Conservation (phyloP, 768 basidiomycete species). For the Suillus weaverae region DNA sequence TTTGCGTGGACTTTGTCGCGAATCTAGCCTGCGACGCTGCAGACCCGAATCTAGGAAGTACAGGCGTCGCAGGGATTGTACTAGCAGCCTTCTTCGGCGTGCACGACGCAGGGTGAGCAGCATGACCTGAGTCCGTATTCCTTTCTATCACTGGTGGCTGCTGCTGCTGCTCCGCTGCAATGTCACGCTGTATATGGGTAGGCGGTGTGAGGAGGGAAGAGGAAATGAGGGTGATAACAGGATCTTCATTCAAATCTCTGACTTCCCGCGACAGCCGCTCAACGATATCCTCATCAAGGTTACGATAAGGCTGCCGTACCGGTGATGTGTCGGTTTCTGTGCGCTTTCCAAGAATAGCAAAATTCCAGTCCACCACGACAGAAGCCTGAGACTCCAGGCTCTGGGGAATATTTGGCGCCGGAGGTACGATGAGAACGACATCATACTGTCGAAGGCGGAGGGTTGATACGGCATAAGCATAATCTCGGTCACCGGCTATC, state of each 20-base stretch:
- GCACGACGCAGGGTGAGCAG: neutral
- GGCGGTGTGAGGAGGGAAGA: constrained; percentile 9
- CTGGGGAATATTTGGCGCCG: constrained; percentile 35
- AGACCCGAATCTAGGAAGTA: constrained; percentile 20
- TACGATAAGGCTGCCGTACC: constrained; percentile 27
- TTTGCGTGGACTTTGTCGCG: constrained; percentile 11
- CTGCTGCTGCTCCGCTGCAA: constrained; percentile 23
- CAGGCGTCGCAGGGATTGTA: constrained; percentile 20
- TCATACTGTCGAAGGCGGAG: constrained; percentile 54
- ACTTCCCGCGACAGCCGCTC: constrained; percentile 23
- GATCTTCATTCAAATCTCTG: constrained; percentile 17
- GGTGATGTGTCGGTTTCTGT: constrained; percentile 14
- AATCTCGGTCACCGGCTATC: constrained; percentile 70
- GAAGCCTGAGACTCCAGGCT: constrained; percentile 59
- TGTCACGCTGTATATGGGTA: constrained; percentile 12
- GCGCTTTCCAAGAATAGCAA: constrained; percentile 36
- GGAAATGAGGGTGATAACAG: constrained; percentile 2
- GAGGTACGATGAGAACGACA: constrained; percentile 50
- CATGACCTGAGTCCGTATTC: neutral
- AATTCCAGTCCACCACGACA: constrained; percentile 49
- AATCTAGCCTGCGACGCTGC: constrained; percentile 15
- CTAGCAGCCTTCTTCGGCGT: constrained; percentile 12
- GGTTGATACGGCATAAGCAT: constrained; percentile 59
- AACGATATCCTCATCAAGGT: constrained; percentile 24
- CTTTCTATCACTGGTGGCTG: constrained; percentile 18